phyloP scores from a whole-genome alignment of 2,329 filamentous ascomycete species.

The Arachnomyces sp. region DNA sequence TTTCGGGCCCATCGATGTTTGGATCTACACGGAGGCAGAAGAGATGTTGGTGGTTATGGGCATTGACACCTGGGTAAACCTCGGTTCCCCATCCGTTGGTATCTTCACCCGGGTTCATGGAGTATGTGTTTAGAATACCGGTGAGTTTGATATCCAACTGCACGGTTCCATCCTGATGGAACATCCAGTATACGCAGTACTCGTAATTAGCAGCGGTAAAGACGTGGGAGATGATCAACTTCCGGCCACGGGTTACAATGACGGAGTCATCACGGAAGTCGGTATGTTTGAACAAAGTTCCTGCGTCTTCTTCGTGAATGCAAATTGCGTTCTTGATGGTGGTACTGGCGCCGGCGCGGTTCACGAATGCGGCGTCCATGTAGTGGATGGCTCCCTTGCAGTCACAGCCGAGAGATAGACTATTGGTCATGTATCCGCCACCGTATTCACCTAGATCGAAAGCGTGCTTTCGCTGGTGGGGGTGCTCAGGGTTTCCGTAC shows the following conservation, averaged over 20 bases:
- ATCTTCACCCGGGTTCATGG: slow-evolving; percentile 70
- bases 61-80: slow-evolving; percentile 84
- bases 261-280: slow-evolving; percentile 87
- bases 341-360: slow-evolving; percentile 62
- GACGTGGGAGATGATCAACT: slow-evolving; percentile 80
- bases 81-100: slow-evolving; percentile 83
- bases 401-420: slow-evolving; percentile 39
- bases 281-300: slow-evolving; percentile 88
- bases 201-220: slow-evolving; percentile 97
- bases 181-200: slow-evolving; percentile 80
- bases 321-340: slow-evolving; percentile 91
- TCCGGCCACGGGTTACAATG: slow-evolving; percentile 76
- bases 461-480: slow-evolving; percentile 42
- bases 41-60: slow-evolving; percentile 91
- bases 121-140: slow-evolving; percentile 86
- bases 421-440: slow-evolving; percentile 43
- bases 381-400: slow-evolving; percentile 91
- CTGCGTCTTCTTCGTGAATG: slow-evolving; percentile 87
- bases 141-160: slow-evolving; percentile 89
- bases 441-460: slow-evolving; percentile 42
- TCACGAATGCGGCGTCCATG: slow-evolving; percentile 78
- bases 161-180: slow-evolving; percentile 85
- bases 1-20: slow-evolving; percentile 75
- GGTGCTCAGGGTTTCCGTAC: slow-evolving; percentile 46
- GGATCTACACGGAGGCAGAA: slow-evolving; percentile 86